Base-by-base conservation (phyloP, 2,329 filamentous ascomycete species). In the Fusarium verticillioides region DNA sequence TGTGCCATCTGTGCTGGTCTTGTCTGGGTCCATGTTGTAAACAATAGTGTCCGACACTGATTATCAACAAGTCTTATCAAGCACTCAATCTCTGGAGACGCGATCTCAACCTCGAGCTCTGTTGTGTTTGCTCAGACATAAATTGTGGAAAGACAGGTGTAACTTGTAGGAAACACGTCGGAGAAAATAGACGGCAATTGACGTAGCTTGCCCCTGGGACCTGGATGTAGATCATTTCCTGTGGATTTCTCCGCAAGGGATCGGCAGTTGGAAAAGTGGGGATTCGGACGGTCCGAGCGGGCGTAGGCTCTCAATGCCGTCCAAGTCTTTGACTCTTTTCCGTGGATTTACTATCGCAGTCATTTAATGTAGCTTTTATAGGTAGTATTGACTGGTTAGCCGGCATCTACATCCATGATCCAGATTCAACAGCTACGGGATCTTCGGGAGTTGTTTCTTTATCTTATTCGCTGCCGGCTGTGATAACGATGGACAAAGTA, bases 381-480 rank as follows among this genome's bases (percentile, higher is more conserved):
- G n/a, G 47, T 52, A 15, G 30, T 6, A 36, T 26, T 16, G 0
- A 7, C 3, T 2, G 30, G 9, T 13, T 4, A 19, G 8, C 6
- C 49, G 32, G 30, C n/a, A 36, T 21, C 6, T 52, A 2, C 4
- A 26, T 26, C 26, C 26, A 26, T 26, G 4, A n/a, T 7, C 2
- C 6, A 5, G 0, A 2, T 8, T 8, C 6, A 1, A 15, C n/a
- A 19, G 11, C 11, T 15, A 15, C 30, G 47, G 30, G 7, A 7
- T 26, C 16, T 0, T 52, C n/a, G 47, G 30, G 4, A 15, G 11
- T 2, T 0, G 0, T 2, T 50, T 7, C 2, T 0, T 34, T 2
- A 9, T 32, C 21, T 32, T 8, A 1, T 4, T 7, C 5, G 32
- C 32, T 30, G 9, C 28, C 28, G 28, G 28, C 28, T n/a, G n/a